A percentile compares a stretch with the other conserved stretches of the same genome.
These are phyloP conservation scores for Leccinum sublutescens DNA, from an alignment of 768 basidiomycete genomes.

Conservation along the genomic window DNA sequence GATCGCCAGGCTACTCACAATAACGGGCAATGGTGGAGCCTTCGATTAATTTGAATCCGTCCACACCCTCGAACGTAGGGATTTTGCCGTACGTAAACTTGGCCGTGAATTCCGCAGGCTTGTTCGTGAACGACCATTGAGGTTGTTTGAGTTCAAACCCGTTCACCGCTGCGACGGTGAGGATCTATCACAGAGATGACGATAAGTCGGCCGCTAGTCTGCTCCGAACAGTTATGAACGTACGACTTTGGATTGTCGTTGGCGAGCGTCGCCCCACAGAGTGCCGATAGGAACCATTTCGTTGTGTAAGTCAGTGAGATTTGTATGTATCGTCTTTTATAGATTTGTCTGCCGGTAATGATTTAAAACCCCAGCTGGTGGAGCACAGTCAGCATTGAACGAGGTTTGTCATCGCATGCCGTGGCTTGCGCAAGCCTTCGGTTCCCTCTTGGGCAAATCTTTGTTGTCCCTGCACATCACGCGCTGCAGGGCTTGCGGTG, in stretches of 20 bases:
- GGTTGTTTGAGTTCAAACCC: conserved; percentile 13
- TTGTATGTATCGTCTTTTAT: neutral
- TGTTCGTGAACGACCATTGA: conserved; percentile 14
- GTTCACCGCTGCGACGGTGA: conserved; percentile 21
- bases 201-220: neutral
- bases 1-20: conserved; percentile 6
- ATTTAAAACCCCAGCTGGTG: neutral
- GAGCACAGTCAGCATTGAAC: neutral
- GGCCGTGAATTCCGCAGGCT: conserved; percentile 7
- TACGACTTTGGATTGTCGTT: conserved; percentile 26
- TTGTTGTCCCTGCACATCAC: too few species aligned
- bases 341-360: neutral
- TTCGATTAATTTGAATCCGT: conserved; percentile 21
- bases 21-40: conserved; percentile 24
- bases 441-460: neutral
- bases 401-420: neutral
- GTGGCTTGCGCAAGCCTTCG: neutral
- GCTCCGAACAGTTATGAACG: neutral
- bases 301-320: neutral
- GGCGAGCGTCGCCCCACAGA: conserved; percentile 18
- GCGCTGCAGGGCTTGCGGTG: too few species aligned
- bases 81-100: conserved; percentile 26
- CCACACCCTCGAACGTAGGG: conserved; percentile 20
- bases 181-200: conserved; percentile 5
- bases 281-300: conserved; percentile 19